Evolutionary conservation across 2,329 filamentous ascomycete species (phyloP), one percentile per base, ranked within the genome.

Genomic region (Biscogniauxia sp.): DNA sequence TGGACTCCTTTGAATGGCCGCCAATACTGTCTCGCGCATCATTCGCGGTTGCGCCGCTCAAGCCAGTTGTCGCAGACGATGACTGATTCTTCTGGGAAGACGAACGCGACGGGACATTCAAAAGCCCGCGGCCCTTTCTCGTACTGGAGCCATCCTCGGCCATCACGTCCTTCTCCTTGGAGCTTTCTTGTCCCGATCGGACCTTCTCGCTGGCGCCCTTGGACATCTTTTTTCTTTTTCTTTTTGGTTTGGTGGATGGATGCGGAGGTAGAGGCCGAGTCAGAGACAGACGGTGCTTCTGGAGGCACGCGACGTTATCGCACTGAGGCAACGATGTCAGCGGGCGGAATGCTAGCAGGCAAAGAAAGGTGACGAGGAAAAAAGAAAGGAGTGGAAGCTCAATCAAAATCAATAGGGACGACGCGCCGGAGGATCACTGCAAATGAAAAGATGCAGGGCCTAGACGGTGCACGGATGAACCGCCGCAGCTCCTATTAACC

Each of bases 1-100:
- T 87, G 62, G 85, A 88, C 67, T 85, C 86, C 75, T 86, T 89
- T 54, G 88, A 90, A 66, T 82, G 81, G 61, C 83, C 82, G 67
- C 84, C 83, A 68, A 87, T 85, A 72, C 85, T 89, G 69, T 86
- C 86, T 73, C 82, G 79, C 59, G 82, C 78, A 67, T 88, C 84
- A 74, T 79, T 82, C 59, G 81, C 82, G 56, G 85, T 87, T 53
- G 79, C 82, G 69, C 85, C 85, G 74, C 83, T 87, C 64, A 88
- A 74, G 55, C 82, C 85, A 51, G 85, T 86, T 52, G 83, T 79
- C 59, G 84, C 84, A 58, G 84, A 80, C 52, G 84, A 87, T 63
- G 83, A 78, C 72, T 88, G 83, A 70, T 83, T 79, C 72, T 82
- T 83, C 65, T 84, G 84, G 37, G 85, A 88, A 51, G 86, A 88